Base-by-base conservation (phyloP, 106 monocot species). In the Amphibolis antarctica region DNA sequence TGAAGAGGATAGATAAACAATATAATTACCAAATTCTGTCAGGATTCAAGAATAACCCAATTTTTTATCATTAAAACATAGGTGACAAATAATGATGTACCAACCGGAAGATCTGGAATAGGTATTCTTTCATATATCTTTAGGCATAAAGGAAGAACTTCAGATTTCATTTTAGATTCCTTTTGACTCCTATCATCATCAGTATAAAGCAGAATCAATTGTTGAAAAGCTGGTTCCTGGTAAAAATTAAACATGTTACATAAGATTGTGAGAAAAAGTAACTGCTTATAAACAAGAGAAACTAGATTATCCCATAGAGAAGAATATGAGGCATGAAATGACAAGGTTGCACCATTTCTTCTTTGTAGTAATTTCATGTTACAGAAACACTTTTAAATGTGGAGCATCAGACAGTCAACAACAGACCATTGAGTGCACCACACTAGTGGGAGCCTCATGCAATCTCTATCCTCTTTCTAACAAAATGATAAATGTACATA, bases 211-310 rank as follows among this genome's bases (percentile, higher is more conserved):
- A 96, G 77, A 74, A 96, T 84, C 70, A 96, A 74, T 65, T 96
- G 89, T 82, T 96, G 82, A 67, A 96, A 96, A 74, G 96, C 82
- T 64, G 90, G 96, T 36, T 96, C 96, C 96, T 96, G 77, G 69
- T 44, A 46, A 28, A 13, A 11, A 46, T 25, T 30, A 66, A 12
- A 63, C 19, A 12, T 44, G 15, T 47, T 26, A 12, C 9, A 55
- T 24, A 24, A 24, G 24, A 25, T 25, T 28, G 1, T 27, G 23
- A 1, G 28, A 28, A 22, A 56, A 28, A 27, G 3, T 36, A 36
- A 36, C 7, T 2, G 36, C 36, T 36, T 36, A 7, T 4, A 36
- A 36, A 36, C 36, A 4, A 36, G 36, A 36, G 7, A 36, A 36
- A 36, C 36, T 36, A 36, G 36, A 36, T 36, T 36, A 2, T 36